Percentiles rank a stretch among this genome's conserved stretches.
These are phyloP conservation scores for Zelopaecilomyces penicillatus DNA, from an alignment of 2,329 filamentous ascomycete species.

Conservation along the genomic window DNA sequence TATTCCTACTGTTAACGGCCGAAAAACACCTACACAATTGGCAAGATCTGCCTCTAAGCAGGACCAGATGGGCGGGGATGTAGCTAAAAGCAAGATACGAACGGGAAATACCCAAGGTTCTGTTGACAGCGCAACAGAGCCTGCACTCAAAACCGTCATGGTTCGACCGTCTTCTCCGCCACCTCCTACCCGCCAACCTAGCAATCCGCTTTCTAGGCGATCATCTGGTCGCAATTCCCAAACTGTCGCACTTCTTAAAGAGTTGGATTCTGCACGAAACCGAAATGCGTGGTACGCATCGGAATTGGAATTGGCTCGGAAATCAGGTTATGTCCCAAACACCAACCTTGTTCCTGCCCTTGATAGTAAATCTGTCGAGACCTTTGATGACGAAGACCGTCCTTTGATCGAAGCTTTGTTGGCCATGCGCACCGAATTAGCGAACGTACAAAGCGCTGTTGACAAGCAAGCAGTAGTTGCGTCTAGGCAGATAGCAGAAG, in stretches of 20 bases:
- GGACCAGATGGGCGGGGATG: conserved; percentile 22
- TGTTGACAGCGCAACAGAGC: conserved; percentile 59
- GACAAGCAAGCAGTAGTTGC: conserved; percentile 81
- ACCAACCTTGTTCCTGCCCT: conserved; percentile 61
- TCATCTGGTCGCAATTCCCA: conserved; percentile 55
- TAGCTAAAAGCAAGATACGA: conserved; percentile 26
- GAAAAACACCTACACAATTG: conserved; percentile 53
- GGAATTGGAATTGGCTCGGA: conserved; percentile 83
- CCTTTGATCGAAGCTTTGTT: conserved; percentile 87
- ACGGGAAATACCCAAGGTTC: conserved; percentile 50
- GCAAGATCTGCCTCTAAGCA: conserved; percentile 27
- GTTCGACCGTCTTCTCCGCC: conserved; percentile 49
- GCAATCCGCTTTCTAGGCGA: conserved; percentile 51
- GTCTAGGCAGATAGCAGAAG: conserved; percentile 82
- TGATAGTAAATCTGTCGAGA: conserved; percentile 67
- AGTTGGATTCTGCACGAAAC: conserved; percentile 75
- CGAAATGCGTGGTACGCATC: conserved; percentile 96
- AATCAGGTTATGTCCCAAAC: conserved; percentile 75
- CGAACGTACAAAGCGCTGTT: conserved; percentile 81
- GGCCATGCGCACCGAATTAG: conserved; percentile 81
- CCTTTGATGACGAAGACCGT: conserved; percentile 84
- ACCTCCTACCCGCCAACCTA: conserved; percentile 46
- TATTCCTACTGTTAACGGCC: conserved; percentile 42
- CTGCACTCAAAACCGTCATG: conserved; percentile 33
- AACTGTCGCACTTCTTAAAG: conserved; percentile 70